Evolutionary conservation across 352 stramenopile genomes (phyloP).

Genomic region (Globisporangium cystogenes): DNA sequence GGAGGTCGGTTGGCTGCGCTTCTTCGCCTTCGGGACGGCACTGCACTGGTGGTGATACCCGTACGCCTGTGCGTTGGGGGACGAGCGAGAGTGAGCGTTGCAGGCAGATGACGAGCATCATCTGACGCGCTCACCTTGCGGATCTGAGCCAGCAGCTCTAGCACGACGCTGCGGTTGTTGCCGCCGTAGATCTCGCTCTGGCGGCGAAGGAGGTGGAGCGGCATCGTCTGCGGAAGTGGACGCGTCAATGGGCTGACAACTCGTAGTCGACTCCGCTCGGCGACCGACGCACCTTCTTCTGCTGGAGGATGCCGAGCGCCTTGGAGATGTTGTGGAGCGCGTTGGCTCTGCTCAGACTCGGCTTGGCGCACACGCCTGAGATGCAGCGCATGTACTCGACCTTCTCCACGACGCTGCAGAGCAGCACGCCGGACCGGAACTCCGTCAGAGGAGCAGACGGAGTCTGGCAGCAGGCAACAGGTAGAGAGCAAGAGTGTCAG

Average conservation of each 20-base stretch:
- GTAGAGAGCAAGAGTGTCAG: neutral
- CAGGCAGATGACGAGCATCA: no score
- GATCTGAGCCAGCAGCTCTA: constrained; percentile 40
- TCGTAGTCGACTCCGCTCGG: neutral
- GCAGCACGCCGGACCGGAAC: constrained; percentile 54
- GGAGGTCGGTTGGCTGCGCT: no score
- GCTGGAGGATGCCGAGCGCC: constrained; percentile 45
- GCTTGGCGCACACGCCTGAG: constrained; percentile 32
- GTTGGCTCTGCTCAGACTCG: constrained; percentile 38
- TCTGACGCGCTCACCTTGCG: constrained; percentile 25
- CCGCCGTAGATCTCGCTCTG: constrained; percentile 33
- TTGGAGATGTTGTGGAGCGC: constrained; percentile 73
- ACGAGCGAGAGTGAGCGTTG: neutral
- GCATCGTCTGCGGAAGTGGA: constrained; percentile 38
- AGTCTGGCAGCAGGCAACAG: constrained; percentile 15
- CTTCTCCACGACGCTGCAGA: constrained; percentile 63
- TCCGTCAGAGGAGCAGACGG: constrained; percentile 21
- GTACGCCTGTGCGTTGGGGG: neutral
- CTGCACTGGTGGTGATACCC: neutral
- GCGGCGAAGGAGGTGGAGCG: constrained; percentile 36
- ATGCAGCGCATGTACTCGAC: constrained; percentile 64
- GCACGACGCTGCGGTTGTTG: constrained; percentile 23
- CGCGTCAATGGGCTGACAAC: no score
- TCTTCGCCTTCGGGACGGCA: neutral
- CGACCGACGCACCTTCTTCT: constrained; percentile 41